Conservation (phyloP, 768 basidiomycete genomes). For the Amanita thiersii region DNA sequence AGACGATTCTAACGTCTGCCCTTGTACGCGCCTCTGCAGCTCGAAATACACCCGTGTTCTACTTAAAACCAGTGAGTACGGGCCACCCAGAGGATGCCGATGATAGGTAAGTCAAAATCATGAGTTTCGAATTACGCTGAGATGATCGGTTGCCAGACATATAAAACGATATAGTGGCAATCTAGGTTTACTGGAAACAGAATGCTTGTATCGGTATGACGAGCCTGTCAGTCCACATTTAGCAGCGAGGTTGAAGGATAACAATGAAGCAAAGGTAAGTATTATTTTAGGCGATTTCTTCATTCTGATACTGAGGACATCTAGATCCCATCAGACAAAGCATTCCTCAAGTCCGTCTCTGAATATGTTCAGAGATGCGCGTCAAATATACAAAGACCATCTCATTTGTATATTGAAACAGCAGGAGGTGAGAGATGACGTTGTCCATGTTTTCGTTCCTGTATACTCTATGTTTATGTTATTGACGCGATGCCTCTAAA, state of each 20-base stretch:
- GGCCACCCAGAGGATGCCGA: slow-evolving; percentile 78
- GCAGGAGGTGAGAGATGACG: slow-evolving; percentile 76
- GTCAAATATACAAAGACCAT: slow-evolving; percentile 15
- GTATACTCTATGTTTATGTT: slow-evolving; percentile 4
- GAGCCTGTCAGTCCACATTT: slow-evolving; percentile 94
- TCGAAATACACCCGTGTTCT: slow-evolving; percentile 44
- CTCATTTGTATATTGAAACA: slow-evolving; percentile 83
- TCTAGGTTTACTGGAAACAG: slow-evolving; percentile 37
- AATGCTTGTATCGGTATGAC: slow-evolving; percentile 76
- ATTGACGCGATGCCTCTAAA: slow-evolving; percentile 7
- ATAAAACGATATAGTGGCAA: slow-evolving; percentile 45
- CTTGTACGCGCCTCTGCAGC: slow-evolving; percentile 73
- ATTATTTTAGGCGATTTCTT: neutral
- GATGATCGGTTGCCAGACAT: slow-evolving; percentile 43
- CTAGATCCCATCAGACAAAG: slow-evolving; percentile 55
- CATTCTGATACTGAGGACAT: slow-evolving; percentile 1
- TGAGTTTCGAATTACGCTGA: neutral
- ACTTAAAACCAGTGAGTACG: slow-evolving; percentile 90
- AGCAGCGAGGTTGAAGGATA: slow-evolving; percentile 51
- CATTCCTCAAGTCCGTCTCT: slow-evolving; percentile 57
- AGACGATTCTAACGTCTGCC: slow-evolving; percentile 84
- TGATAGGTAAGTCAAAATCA: slow-evolving; percentile 50
- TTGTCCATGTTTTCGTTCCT: slow-evolving; percentile 9
- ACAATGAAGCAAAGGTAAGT: slow-evolving; percentile 21
- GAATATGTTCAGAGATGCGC: slow-evolving; percentile 54